Evolutionary conservation across 179 eudicot species (phyloP), one percentile per base, ranked within the genome.

Genomic region (Actinidia arguta): DNA sequence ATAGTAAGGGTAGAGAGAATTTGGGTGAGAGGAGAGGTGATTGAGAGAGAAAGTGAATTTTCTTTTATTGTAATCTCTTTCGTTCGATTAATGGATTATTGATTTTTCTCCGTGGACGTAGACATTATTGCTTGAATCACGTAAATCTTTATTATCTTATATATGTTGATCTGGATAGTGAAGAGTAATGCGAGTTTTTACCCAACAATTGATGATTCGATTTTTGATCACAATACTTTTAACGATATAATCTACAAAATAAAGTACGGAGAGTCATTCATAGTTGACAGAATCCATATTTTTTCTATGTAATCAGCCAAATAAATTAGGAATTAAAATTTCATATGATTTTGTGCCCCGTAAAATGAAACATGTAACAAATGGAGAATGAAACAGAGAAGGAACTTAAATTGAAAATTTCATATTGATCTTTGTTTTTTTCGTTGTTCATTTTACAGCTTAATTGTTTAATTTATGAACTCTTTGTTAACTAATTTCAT

Each of bases 371-470:
- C 42, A 12, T 50, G 59, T 39, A 63, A 20, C 39, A 20, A 3
- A 8, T n/a, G 20, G 55, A 47, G 56, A 51, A 24, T 73, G 20
- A 27, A 50, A 50, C 76, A 50, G 42, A 48, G 39, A 63, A 63
- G 11, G 24, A 73, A 50, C 44, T 24, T 8, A 51, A 51, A 51
- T 46, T 47, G 31, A 17, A 31, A 73, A 48, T 8, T 73, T 72
- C 27, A 72, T 46, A 72, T 51, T 72, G 77, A 73, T 51, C 44
- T 73, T 51, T 14, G 25, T 0, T 61, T 13, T 51, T 73, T 73
- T 24, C 36, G 44, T 51, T 51, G 25, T 75, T 55, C 24, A 17
- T 54, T 24, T 13, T 16, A 71, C 63, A 1, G 48, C 24, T 25
- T 67, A 20, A n/a, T n/a, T n/a, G n/a, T 18, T 20, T 44, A 8